These are phyloP conservation scores for Breynia disticha DNA, from an alignment of 441 rosid species.

Conservation along the genomic window DNA sequence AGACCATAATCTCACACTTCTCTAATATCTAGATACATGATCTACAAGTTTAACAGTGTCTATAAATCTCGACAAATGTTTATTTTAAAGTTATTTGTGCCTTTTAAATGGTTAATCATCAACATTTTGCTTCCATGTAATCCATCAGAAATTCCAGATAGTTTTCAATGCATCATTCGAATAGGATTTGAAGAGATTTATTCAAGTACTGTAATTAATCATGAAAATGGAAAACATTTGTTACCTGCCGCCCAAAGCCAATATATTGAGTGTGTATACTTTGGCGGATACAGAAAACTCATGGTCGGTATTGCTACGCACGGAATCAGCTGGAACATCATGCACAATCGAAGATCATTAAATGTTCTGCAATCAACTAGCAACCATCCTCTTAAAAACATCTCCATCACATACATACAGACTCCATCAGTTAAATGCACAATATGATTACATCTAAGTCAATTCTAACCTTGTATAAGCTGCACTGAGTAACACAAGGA, in stretches of 20 bases:
- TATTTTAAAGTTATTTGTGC: too few relatives aligned
- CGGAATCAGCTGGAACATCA: slow-evolving; percentile 81
- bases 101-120: too few relatives aligned
- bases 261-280: slow-evolving; percentile 62
- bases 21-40: too few relatives aligned
- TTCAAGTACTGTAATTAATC: neutral
- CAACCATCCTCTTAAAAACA: slow-evolving; percentile 20
- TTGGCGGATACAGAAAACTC: slow-evolving; percentile 54
- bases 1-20: too few relatives aligned
- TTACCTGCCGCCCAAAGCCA: slow-evolving; percentile 82
- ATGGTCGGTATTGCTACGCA: slow-evolving; percentile 55
- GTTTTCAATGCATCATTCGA: too few relatives aligned
- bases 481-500: slow-evolving; percentile 38
- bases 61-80: too few relatives aligned
- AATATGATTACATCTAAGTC: neutral
- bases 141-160: too few relatives aligned
- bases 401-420: slow-evolving; percentile 9
- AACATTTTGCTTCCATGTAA: too few relatives aligned
- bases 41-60: too few relatives aligned
- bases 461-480: slow-evolving; percentile 61
- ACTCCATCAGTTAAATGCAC: neutral
- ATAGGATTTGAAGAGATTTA: too few relatives aligned
- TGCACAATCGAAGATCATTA: slow-evolving; percentile 84
- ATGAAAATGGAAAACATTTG: neutral
- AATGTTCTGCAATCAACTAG: slow-evolving; percentile 79